Evolutionary conservation across 2,329 filamentous ascomycete species (phyloP).

Genomic region (Shiraia bambusicola): DNA sequence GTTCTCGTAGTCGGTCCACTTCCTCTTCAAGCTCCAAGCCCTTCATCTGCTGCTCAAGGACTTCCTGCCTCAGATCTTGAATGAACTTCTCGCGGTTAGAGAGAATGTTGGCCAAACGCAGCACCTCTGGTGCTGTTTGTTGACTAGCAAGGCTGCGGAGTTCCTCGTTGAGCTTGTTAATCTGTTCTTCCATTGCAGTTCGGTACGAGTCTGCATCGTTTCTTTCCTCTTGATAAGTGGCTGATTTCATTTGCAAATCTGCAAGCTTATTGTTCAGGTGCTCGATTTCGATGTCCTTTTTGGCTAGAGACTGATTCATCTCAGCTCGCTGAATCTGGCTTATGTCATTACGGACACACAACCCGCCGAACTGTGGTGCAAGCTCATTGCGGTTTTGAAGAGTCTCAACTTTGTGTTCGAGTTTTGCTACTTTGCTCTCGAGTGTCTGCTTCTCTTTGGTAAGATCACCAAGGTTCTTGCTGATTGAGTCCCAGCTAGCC

Average conservation of each 20-base stretch:
- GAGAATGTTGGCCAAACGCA: constrained; percentile 11
- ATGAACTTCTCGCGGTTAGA: constrained; percentile 12
- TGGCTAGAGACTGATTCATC: constrained; percentile 18
- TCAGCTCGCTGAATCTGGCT: constrained; percentile 18
- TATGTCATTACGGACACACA: constrained; percentile 18
- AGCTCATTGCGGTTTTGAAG: constrained; percentile 1
- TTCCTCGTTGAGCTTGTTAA: background rate
- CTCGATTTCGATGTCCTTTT: constrained; percentile 19
- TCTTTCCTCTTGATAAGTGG: background rate
- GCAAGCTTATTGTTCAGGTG: constrained; percentile 4
- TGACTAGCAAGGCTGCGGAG: background rate
- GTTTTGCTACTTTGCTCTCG: constrained; percentile 2
- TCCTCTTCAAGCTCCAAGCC: constrained; percentile 15
- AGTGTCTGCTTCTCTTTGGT: constrained; percentile 8
- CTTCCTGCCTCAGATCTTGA: constrained; percentile 10
- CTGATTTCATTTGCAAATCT: background rate
- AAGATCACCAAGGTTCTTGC: constrained; percentile 1
- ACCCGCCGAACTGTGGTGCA: constrained; percentile 9
- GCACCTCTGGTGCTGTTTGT: constrained; percentile 1
- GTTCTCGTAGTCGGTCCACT: constrained; percentile 5
- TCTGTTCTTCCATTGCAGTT: background rate
- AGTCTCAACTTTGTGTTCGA: background rate
- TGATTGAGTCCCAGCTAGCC: constrained; percentile 7
- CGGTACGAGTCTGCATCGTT: constrained; percentile 14
- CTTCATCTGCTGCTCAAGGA: constrained; percentile 11